Evolutionary conservation across 2,329 filamentous ascomycete species (phyloP), one percentile per base, ranked within the genome.

Genomic region (Penicillium thymicola): DNA sequence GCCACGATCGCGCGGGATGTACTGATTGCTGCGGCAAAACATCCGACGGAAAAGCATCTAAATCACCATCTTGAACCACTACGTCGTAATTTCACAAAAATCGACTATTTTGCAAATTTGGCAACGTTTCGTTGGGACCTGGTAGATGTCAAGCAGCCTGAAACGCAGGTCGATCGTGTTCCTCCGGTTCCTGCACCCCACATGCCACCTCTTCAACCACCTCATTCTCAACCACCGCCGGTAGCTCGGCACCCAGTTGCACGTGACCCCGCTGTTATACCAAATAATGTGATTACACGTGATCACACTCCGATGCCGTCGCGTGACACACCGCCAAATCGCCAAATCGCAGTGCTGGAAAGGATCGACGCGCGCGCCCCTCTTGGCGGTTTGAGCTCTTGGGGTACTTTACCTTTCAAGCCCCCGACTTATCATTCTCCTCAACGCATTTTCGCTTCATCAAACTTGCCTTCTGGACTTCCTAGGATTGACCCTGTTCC

Each of bases 1-100:
- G 77, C 79, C 43, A 88, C 84, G 0, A 85, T 89, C 58, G 85
- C 85, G 5, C 75, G 84, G 49, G 85, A 88, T 66, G 78, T 89
- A 7, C 73, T 89, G 11, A 79, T 88, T 48, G 82, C 84, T 16
- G 78, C 83, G 13, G 84, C 84, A 16, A 80, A 81, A 55, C 85
- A 88, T 67, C 85, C 85, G 0, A 79, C 79, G 10, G 82, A 85
- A 69, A 72, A 79, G 27, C 71, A 76, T 2, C 70, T 89, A 36
- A 89, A 89, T 64, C 75, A 78, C 30, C 85, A 88, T 72, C 72
- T 88, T 57, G 75, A 80, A 54, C 65, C 74, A 34, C 67, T 84
- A 8, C 76, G 74, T 37, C 70, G 72, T 8, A 74, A 68, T 4
- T 74, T 83, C 42, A 32, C 65, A 16, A 68, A 70, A 10, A 72